Percentiles rank a stretch among this genome's conserved stretches.
phyloP scores from a whole-genome alignment of 2,329 filamentous ascomycete species.

The Botrytis cinerea region DNA sequence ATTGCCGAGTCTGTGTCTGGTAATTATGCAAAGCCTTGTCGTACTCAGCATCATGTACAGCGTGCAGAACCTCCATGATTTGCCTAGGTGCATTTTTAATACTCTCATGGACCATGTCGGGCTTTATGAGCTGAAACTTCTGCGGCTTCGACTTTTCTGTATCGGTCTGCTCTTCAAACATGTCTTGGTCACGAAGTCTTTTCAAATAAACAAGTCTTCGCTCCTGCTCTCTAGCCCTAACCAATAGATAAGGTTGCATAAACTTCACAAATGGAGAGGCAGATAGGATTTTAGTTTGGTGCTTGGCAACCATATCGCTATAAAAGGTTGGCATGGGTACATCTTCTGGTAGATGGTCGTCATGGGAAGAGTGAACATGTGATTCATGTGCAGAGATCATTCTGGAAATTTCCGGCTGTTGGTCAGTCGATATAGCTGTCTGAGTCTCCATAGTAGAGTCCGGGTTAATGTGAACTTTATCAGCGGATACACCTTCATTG shows the following conservation, averaged over 20 bases:
- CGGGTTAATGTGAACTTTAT: slow-evolving; percentile 3
- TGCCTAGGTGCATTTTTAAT: slow-evolving; percentile 79
- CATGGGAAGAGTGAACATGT: slow-evolving; percentile 45
- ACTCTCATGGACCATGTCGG: slow-evolving; percentile 90
- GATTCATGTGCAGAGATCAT: slow-evolving; percentile 43
- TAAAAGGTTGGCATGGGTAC: slow-evolving; percentile 89
- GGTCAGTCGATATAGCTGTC: slow-evolving; percentile 14
- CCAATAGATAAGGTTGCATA: slow-evolving; percentile 87
- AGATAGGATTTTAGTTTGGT: slow-evolving; percentile 89
- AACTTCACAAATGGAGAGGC: slow-evolving; percentile 97
- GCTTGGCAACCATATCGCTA: slow-evolving; percentile 90
- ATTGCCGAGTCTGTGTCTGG: slow-evolving; percentile 89
- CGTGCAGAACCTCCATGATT: slow-evolving; percentile 90
- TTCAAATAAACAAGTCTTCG: slow-evolving; percentile 79
- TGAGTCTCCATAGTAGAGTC: not conserved
- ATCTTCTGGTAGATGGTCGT: slow-evolving; percentile 70
- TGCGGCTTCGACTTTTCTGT: slow-evolving; percentile 65
- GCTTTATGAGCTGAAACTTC: slow-evolving; percentile 86
- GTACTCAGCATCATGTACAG: slow-evolving; percentile 94
- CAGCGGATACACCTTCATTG: not conserved
- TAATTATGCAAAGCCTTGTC: slow-evolving; percentile 94
- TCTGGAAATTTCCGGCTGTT: slow-evolving; percentile 29
- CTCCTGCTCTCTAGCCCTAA: slow-evolving; percentile 90
- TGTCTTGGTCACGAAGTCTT: slow-evolving; percentile 75
- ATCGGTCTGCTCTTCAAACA: slow-evolving; percentile 55